Percentiles rank a stretch among this genome's conserved stretches.
These are phyloP conservation scores for Botrytis cinerea DNA, from an alignment of 2,329 filamentous ascomycete species.

Conservation along the genomic window DNA sequence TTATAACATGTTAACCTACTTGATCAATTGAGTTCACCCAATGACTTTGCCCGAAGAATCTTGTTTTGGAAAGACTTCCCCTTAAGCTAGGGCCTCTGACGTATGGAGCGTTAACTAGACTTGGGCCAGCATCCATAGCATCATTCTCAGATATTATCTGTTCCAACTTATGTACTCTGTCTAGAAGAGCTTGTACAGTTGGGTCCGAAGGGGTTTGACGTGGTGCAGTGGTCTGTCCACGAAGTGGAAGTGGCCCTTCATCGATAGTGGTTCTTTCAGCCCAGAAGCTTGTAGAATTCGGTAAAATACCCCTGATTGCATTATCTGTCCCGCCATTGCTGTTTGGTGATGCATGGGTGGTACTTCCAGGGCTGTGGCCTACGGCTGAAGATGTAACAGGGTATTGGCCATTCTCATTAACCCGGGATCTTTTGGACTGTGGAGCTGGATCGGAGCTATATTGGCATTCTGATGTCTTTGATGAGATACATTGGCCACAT, in stretches of 20 bases:
- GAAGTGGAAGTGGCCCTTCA: neutral
- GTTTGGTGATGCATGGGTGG: neutral
- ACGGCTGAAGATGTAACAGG: slow-evolving; percentile 6
- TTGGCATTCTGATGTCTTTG: slow-evolving; percentile 17
- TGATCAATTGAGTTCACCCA: slow-evolving; percentile 30
- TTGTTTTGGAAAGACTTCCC: slow-evolving; percentile 29
- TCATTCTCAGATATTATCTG: slow-evolving; percentile 10
- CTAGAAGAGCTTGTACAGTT: slow-evolving; percentile 15
- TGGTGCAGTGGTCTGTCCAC: neutral
- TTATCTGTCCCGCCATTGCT: neutral
- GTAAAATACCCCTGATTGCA: neutral
- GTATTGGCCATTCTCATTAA: slow-evolving; percentile 8
- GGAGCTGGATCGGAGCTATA: slow-evolving; percentile 20
- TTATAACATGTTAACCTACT: slow-evolving; percentile 21
- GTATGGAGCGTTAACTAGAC: neutral
- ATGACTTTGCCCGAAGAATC: slow-evolving; percentile 32
- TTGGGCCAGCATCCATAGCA: neutral
- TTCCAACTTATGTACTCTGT: slow-evolving; percentile 20
- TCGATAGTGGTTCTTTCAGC: neutral
- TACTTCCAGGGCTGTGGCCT: slow-evolving; percentile 6
- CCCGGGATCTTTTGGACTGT: slow-evolving; percentile 7
- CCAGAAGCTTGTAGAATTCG: slow-evolving; percentile 7
- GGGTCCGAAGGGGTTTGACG: neutral
- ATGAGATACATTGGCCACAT: slow-evolving; percentile 22
- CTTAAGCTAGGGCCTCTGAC: slow-evolving; percentile 19